Base-by-base conservation (phyloP, 108 stramenopile genomes). In the Pseudonitzschia multiseries region DNA sequence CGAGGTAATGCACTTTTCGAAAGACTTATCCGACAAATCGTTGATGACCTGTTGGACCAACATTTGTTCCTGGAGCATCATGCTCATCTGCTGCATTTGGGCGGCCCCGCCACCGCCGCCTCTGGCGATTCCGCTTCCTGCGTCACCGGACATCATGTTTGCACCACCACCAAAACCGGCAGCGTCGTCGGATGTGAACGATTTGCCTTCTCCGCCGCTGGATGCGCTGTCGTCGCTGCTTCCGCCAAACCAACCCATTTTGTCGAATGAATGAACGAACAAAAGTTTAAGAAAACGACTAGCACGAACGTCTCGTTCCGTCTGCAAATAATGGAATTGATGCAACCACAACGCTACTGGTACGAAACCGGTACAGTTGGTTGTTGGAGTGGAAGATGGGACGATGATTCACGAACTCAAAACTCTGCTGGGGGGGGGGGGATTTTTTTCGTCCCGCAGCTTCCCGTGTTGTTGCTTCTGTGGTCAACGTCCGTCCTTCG, bases 1-100 rank as follows among this genome's bases (percentile, higher is more conserved):
- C n/a, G 83, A 82, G 21, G 87, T 88, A 27, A 90, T 78, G 65
- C 92, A 93, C 70, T 88, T 89, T 67, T 87, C 87, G 63, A 88
- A 90, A 12, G 85, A 82, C 54, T 76, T 77, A 59, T 93, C 88
- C 0, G 87, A 70, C 64, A 93, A 66, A 22, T 89, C 86, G 56
- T 78, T 89, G 71, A 93, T 89, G 8, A 87, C 88, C 22, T 75
- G 74, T 62, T 93, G 92, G 12, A 93, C 80, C 81, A 93, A 70
- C 74, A 89, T 74, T 65, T 93, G 89, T 46, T 93, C 89, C 54
- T 83, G 85, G 21, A 93, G 36, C 4, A 82, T 83, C 78, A 89
- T 64, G 28, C 81, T 65, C 50, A 84, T 84, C 70, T 91, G 86
- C 69, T 91, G 88, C 63, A 93, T 63, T 60, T 93, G 89, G 24